Evolutionary conservation across 805 yeast genomes (phyloP).

Genomic region (Suhomyces pyralidae): DNA sequence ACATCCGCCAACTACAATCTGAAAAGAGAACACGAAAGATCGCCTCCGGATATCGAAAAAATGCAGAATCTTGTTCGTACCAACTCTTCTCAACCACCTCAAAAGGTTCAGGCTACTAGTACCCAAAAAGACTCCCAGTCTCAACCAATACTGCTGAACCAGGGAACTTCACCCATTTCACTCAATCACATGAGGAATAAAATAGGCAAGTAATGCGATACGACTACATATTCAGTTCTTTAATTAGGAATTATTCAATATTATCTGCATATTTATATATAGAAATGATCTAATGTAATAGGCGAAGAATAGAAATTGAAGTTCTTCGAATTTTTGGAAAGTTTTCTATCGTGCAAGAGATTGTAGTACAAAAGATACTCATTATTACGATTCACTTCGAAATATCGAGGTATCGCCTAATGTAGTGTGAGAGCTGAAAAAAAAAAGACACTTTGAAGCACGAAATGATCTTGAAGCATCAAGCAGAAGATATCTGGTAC

Average conservation of each 20-base stretch:
- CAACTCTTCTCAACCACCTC: slow-evolving; percentile 1
- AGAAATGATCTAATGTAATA: too few relatives aligned
- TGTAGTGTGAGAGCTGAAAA: too few relatives aligned
- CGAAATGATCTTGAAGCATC: too few relatives aligned
- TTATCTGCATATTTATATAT: not conserved
- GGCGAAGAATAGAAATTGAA: too few relatives aligned
- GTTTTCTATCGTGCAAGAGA: too few relatives aligned
- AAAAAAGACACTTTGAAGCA: too few relatives aligned
- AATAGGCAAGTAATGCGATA: not conserved
- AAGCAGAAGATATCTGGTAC: too few relatives aligned
- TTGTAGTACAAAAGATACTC: too few relatives aligned
- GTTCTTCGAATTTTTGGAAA: too few relatives aligned
- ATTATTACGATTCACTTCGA: too few relatives aligned
- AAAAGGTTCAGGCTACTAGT: slow-evolving; percentile 2
- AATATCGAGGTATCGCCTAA: too few relatives aligned
- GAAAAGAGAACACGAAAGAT: not conserved
- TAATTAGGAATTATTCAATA: not conserved
- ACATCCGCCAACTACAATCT: not conserved
- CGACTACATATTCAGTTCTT: not conserved
- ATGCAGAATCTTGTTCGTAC: not conserved
- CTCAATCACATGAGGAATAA: not conserved
- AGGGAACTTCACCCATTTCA: not conserved
- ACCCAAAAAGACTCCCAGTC: not conserved
- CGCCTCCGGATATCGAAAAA: not conserved
- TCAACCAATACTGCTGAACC: not conserved